Evolutionary conservation across 2,329 filamentous ascomycete species (phyloP), one percentile per base, ranked within the genome.

Genomic region (Calonectria pseudoturangicola): DNA sequence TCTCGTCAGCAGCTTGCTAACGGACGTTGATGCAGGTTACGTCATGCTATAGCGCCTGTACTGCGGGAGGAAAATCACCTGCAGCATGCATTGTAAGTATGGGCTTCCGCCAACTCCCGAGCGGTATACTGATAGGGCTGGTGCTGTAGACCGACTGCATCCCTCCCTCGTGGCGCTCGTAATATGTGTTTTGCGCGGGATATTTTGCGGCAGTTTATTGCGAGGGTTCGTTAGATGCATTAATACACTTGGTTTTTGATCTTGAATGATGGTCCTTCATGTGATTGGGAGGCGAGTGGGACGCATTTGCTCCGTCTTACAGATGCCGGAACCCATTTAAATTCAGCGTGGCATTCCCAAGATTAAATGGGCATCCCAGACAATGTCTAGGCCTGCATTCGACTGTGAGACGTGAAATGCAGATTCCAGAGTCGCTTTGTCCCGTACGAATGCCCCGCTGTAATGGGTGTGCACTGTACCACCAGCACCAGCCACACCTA

Each of bases 401-500:
- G 15, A 43, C 7, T 45, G 3, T 25, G n/a, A 48, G n/a, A 25
- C 45, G 21, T 48, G 18, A 10, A 25, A 12, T 25, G 2, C 10
- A n/a, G 3, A 25, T n/a, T 6, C 4, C 9, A 25, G 8, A 25
- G 21, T 48, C 45, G 21, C n/a, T 8, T 25, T 21, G 45, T 48
- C 13, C n/a, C 4, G 8, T 21, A 48, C 21, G 45, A 13, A n/a
- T 21, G 33, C 54, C 54, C 54, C 54, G 33, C 54, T 41, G 33
- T 60, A 41, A 60, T 10, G 25, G 41, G 30, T 54, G 54, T 60
- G 54, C 54, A 60, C 54, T 60, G 54, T 60, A 41, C 33, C 54
- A 60, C 54, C 36, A 60, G 54, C 54, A 60, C 54, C 36, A 60
- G 54, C 54, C 54, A 60, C 54, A 60, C 3, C 10, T 13, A 6